Conservation (phyloP, 768 basidiomycete species). For the Xerocomellus chrysenteron region DNA sequence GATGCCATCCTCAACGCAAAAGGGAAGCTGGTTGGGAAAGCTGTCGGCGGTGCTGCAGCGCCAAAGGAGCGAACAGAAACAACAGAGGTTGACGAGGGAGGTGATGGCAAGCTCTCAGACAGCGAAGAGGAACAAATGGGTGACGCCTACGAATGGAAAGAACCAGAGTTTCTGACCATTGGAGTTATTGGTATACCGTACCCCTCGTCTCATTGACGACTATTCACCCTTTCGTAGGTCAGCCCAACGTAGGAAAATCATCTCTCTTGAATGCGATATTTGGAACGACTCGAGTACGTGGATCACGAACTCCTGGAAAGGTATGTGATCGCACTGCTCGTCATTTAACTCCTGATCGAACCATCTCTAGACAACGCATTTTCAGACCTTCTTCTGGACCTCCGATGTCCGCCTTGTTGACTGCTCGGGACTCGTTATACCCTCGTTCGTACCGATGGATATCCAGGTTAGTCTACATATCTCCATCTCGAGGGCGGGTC, state of each 20-base stretch:
- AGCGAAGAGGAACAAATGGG: conserved; percentile 15
- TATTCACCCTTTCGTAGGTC: conserved; percentile 46
- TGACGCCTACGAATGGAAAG: conserved; percentile 28
- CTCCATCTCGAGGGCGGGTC: no score
- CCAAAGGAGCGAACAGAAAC: conserved; percentile 25
- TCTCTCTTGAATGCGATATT: conserved; percentile 91
- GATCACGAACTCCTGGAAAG: conserved; percentile 87
- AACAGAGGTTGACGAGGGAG: conserved; percentile 23
- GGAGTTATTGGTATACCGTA: conserved; percentile 65
- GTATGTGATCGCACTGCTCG: conserved; percentile 33
- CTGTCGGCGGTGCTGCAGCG: conserved; percentile 42
- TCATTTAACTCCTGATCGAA: background rate
- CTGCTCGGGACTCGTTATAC: conserved; percentile 94
- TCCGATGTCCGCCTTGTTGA: conserved; percentile 85
- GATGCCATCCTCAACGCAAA: conserved; percentile 50
- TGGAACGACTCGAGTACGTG: conserved; percentile 71
- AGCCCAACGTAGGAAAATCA: conserved; percentile 96
- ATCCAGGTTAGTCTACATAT: conserved; percentile 52
- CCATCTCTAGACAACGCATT: conserved; percentile 77
- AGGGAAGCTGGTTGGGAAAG: conserved; percentile 43
- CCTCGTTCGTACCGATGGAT: conserved; percentile 79
- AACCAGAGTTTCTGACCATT: conserved; percentile 68
- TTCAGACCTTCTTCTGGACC: conserved; percentile 92
- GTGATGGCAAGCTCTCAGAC: conserved; percentile 1
- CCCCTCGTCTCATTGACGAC: background rate